Percentiles rank a stretch among this genome's conserved stretches.
These are phyloP conservation scores for Micromonas commoda DNA, from an alignment of 139 green algal species.

Conservation along the genomic window DNA sequence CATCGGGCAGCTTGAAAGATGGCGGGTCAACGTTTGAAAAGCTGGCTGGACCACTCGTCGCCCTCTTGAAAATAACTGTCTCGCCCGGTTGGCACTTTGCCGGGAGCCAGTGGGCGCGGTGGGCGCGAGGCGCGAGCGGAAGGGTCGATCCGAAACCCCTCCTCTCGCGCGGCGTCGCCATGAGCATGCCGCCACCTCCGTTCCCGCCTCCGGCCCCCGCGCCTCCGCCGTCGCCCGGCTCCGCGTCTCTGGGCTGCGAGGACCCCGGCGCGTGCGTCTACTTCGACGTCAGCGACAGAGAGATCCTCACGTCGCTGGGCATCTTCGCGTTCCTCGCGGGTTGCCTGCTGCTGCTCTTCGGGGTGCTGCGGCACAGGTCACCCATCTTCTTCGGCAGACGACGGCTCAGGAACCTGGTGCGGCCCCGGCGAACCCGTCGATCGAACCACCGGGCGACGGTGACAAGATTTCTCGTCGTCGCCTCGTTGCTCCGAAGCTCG, in stretches of 20 bases:
- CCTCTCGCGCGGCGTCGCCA: too few species aligned
- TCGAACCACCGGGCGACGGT: not conserved
- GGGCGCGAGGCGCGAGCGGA: too few species aligned
- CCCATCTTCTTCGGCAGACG: slow-evolving; percentile 16
- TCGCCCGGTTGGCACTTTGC: too few species aligned
- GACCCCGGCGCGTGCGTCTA: not conserved
- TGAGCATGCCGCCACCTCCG: not conserved
- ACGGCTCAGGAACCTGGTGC: slow-evolving; percentile 5
- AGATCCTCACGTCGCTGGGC: not conserved
- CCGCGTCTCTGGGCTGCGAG: not conserved
- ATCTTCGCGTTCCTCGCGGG: not conserved
- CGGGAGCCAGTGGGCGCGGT: too few species aligned
- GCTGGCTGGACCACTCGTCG: too few species aligned
- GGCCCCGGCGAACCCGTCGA: not conserved
- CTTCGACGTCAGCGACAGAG: not conserved
- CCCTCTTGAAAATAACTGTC: too few species aligned
- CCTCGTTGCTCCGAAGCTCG: not conserved
- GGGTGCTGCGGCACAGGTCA: not conserved
- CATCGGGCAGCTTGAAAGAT: too few species aligned
- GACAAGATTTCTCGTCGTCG: not conserved
- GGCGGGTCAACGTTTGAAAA: too few species aligned
- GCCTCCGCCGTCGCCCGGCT: not conserved
- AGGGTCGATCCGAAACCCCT: too few species aligned
- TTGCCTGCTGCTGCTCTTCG: slow-evolving; percentile 5
- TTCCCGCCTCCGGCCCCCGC: not conserved